Evolutionary conservation across 1,284 basidiomycete genomes (phyloP).

Genomic region (Leccinum solheimii): DNA sequence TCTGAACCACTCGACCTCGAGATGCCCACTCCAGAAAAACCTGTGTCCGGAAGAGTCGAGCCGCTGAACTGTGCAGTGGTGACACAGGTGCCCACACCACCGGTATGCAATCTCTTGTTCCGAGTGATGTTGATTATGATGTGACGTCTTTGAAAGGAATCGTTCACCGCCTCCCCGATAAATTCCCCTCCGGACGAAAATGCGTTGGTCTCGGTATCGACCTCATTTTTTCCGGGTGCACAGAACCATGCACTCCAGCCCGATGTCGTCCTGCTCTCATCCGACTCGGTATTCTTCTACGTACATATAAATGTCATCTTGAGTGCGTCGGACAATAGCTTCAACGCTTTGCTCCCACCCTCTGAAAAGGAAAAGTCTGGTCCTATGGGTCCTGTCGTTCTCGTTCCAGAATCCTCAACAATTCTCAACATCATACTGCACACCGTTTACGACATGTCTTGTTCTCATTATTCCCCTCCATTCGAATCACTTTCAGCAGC

Average conservation of each 20-base stretch:
- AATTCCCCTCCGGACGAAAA: conserved; percentile 40
- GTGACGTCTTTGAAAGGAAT: conserved; percentile 39
- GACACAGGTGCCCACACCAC: conserved; percentile 64
- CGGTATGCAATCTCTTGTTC: conserved; percentile 42
- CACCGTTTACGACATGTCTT: conserved; percentile 58
- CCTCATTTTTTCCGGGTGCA: conserved; percentile 72
- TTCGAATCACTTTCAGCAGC: conserved; percentile 49
- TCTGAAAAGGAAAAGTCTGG: conserved; percentile 31
- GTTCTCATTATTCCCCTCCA: conserved; percentile 59
- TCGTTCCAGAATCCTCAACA: conserved; percentile 50
- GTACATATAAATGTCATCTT: conserved; percentile 55
- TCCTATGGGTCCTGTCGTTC: conserved; percentile 45
- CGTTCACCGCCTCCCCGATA: conserved; percentile 50
- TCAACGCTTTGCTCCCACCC: conserved; percentile 48
- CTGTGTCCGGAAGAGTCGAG: conserved; percentile 34
- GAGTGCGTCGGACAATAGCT: conserved; percentile 52
- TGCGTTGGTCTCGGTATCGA: conserved; percentile 70
- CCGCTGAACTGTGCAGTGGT: conserved; percentile 17
- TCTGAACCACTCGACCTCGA: conserved; percentile 53
- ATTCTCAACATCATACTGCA: conserved; percentile 65
- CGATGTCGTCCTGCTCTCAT: conserved; percentile 64
- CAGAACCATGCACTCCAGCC: conserved; percentile 53
- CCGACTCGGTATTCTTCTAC: conserved; percentile 76
- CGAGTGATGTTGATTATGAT: conserved; percentile 7
- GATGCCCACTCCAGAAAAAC: conserved; percentile 36